These are phyloP conservation scores for Calendula officinalis DNA, from an alignment of 129 eudicot species.

Conservation along the genomic window DNA sequence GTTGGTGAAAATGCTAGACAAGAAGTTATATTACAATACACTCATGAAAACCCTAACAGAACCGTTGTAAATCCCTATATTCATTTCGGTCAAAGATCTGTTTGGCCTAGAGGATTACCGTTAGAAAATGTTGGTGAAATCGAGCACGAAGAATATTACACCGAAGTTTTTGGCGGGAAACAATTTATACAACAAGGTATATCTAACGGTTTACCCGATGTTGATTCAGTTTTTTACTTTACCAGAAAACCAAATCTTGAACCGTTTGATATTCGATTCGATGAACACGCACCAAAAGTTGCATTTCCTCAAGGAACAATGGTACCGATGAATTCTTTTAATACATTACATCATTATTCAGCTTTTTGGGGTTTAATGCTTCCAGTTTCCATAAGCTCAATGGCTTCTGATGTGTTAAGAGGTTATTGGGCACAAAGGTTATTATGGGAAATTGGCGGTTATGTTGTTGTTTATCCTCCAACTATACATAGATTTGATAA, in stretches of 20 bases:
- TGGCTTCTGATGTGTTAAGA: constrained; percentile 96
- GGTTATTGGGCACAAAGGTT: constrained; percentile 99
- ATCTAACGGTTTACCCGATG: constrained; percentile 92
- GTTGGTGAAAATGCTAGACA: constrained; percentile 91
- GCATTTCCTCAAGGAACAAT: constrained; percentile 90
- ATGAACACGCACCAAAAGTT: constrained; percentile 82
- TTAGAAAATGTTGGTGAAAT: constrained; percentile 91
- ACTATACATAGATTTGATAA: constrained; percentile 79
- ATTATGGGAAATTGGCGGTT: constrained; percentile 96
- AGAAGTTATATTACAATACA: constrained; percentile 81
- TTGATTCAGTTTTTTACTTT: constrained; percentile 91
- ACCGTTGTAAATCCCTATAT: constrained; percentile 90
- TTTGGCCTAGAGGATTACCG: constrained; percentile 96
- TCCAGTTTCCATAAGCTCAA: constrained; percentile 81
- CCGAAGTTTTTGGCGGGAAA: constrained; percentile 85
- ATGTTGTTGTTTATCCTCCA: constrained; percentile 95
- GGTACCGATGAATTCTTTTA: constrained; percentile 91
- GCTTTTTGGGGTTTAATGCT: constrained; percentile 98
- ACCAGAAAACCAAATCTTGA: constrained; percentile 71
- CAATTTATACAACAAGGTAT: constrained; percentile 93
- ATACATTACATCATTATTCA: constrained; percentile 72
- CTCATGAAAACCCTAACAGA: constrained; percentile 79
- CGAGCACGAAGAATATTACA: constrained; percentile 78
- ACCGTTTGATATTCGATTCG: constrained; percentile 78
- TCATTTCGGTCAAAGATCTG: constrained; percentile 91